Conservation (phyloP, 441 rosid species). For the Flueggea neowawraea region DNA sequence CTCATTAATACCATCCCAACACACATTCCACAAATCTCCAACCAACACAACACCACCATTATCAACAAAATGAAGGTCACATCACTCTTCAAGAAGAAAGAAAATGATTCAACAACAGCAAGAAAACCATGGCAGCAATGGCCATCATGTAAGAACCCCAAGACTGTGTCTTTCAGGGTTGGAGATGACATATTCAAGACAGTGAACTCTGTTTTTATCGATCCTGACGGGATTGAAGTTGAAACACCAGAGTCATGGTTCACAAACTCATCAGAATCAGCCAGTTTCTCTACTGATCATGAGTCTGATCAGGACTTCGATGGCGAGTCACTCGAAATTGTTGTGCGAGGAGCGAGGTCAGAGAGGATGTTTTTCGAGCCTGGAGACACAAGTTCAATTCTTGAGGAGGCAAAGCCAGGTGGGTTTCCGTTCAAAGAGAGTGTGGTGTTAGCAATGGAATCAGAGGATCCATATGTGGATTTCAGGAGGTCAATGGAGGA, state of each 20-base stretch:
- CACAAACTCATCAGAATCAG: conserved; percentile 54
- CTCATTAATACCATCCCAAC: conserved; percentile 20
- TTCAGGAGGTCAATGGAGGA: conserved; percentile 84
- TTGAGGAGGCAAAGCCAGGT: conserved; percentile 38
- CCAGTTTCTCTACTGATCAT: conserved; percentile 40
- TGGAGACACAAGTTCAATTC: conserved; percentile 57
- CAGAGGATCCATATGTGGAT: conserved; percentile 53
- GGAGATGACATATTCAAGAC: conserved; percentile 44
- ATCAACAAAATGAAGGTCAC: conserved; percentile 38
- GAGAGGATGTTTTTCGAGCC: conserved; percentile 68
- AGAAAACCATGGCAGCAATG: conserved; percentile 33
- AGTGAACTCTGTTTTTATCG: conserved; percentile 48
- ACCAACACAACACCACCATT: neutral
- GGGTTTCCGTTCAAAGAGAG: conserved; percentile 39
- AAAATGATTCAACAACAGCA: neutral
- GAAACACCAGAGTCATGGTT: conserved; percentile 58
- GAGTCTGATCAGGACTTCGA: conserved; percentile 14
- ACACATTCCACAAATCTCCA: neutral
- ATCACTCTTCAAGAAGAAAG: conserved; percentile 36
- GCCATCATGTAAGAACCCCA: conserved; percentile 64
- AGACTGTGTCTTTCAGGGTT: conserved; percentile 47
- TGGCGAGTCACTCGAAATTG: conserved; percentile 47
- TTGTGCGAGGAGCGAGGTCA: conserved; percentile 50
- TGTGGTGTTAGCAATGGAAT: conserved; percentile 57
- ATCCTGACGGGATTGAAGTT: conserved; percentile 15